Evolutionary conservation across 2,329 filamentous ascomycete species (phyloP), one percentile per base, ranked within the genome.

Genomic region (Sclerotinia minor): DNA sequence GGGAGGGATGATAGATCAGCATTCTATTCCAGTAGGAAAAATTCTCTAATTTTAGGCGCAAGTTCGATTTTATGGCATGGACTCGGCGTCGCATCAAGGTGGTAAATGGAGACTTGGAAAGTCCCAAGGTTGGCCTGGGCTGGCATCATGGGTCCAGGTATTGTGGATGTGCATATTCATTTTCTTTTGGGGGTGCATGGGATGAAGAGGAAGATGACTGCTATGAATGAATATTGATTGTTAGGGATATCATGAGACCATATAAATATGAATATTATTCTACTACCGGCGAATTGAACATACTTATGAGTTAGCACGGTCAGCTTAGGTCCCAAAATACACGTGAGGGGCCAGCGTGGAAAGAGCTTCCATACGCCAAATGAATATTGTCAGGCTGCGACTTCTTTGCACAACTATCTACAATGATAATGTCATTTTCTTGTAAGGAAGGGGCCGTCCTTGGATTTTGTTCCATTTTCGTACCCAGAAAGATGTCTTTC

Each of bases 131-230:
- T n/a, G 59, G 47, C 32, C 59, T 15, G 61, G 41, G 19, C 68
- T 67, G 65, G 41, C 24, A 68, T 69, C 69, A 69, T 65, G 60
- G 67, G 63, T 60, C 66, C 65, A 67, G 70, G 71, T 71, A 69
- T 71, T 73, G 68, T 73, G 59, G 64, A 68, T 73, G 72, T 75
- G 74, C 45, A 75, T 73, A 74, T 67, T 60, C 67, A 72, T 73
- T 65, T 65, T 63, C 72, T 73, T 70, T 53, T 67, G 55, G 64
- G 53, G 52, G 64, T 41, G 26, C 19, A n/a, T 63, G 59, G 45
- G 15, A 50, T n/a, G 47, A 50, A 54, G 59, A 66, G 67, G 26
- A 65, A 72, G 70, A 71, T 68, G 70, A 65, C 57, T 70, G 50
- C 24, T 64, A 55, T 44, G 61, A 64, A 64, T 64, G 61, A 64